Conservation (phyloP, 176 grass and related monocot genomes). For the Saccharum officinarum region DNA sequence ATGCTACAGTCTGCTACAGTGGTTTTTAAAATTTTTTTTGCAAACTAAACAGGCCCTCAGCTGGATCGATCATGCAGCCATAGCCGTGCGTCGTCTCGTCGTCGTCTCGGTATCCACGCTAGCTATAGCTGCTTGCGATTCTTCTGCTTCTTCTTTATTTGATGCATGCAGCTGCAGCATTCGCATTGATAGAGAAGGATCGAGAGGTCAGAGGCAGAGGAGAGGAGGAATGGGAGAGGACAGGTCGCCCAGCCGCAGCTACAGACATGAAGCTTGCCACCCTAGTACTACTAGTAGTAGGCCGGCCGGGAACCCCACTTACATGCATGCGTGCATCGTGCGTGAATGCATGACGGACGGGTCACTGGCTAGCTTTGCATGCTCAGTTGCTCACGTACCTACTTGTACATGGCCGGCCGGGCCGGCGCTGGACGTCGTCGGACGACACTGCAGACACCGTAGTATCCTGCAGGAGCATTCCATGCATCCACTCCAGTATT, state of each 20-base stretch:
- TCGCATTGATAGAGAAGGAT: not conserved
- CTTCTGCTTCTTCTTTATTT: not conserved
- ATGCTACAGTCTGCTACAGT: too few relatives aligned
- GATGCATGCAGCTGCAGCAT: not conserved
- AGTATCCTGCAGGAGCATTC: not conserved
- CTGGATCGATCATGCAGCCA: not conserved
- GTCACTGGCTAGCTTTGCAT: not conserved
- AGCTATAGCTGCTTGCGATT: not conserved
- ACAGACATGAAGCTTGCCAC: not conserved
- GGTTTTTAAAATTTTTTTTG: too few relatives aligned
- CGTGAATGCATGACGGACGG: not conserved
- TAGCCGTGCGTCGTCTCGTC: not conserved
- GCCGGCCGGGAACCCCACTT: not conserved
- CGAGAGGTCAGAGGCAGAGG: not conserved
- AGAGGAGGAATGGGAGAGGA: not conserved
- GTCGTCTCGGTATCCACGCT: not conserved
- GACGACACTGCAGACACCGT: not conserved
- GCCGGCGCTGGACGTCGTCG: not conserved
- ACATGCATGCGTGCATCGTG: not conserved
- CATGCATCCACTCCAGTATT: not conserved
- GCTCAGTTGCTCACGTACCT: not conserved
- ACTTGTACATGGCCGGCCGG: not conserved
- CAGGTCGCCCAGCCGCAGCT: not conserved
- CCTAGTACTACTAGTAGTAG: not conserved
- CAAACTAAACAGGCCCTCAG: too few relatives aligned